These are phyloP conservation scores for Theobroma grandiflorum DNA, from an alignment of 441 rosid species.

Conservation along the genomic window DNA sequence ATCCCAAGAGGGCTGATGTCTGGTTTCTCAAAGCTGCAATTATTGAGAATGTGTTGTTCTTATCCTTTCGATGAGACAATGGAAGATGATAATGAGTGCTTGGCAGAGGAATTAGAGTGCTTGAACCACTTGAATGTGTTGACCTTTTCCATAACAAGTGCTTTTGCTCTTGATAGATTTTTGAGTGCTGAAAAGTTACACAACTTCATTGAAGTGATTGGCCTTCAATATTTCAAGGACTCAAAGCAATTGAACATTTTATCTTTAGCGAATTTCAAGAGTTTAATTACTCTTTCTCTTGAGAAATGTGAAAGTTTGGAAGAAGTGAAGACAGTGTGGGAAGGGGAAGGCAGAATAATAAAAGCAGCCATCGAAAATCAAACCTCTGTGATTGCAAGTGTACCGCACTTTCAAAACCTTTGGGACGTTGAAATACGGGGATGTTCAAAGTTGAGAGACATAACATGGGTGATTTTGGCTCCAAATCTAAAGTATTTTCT, in stretches of 20 bases:
- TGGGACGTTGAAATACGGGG: rapidly evolving
- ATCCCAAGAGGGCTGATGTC: constrained; percentile 31
- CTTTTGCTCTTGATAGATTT: constrained; percentile 25
- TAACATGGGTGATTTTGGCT: constrained; percentile 39
- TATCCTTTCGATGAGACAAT: background rate
- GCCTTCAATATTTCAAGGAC: background rate
- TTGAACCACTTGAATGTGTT: constrained; percentile 35
- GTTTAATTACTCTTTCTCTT: constrained; percentile 13
- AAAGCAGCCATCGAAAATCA: background rate
- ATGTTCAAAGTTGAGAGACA: constrained; percentile 11
- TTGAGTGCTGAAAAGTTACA: constrained; percentile 17
- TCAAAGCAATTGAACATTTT: constrained; percentile 22
- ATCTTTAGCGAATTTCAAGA: constrained; percentile 3
- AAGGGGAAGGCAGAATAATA: background rate
- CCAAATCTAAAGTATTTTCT: background rate
- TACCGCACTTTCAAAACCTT: constrained; percentile 27
- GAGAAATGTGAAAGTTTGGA: background rate
- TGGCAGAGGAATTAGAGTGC: constrained; percentile 33
- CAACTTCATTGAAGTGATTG: constrained; percentile 12
- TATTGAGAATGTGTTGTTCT: constrained; percentile 28
- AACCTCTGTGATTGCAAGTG: background rate
- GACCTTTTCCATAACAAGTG: background rate
- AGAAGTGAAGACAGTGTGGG: background rate
- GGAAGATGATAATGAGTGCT: background rate
- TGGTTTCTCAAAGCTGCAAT: constrained; percentile 19